phyloP scores from a whole-genome alignment of 2,329 filamentous ascomycete genomes.

The Colletotrichum chlorophyti region DNA sequence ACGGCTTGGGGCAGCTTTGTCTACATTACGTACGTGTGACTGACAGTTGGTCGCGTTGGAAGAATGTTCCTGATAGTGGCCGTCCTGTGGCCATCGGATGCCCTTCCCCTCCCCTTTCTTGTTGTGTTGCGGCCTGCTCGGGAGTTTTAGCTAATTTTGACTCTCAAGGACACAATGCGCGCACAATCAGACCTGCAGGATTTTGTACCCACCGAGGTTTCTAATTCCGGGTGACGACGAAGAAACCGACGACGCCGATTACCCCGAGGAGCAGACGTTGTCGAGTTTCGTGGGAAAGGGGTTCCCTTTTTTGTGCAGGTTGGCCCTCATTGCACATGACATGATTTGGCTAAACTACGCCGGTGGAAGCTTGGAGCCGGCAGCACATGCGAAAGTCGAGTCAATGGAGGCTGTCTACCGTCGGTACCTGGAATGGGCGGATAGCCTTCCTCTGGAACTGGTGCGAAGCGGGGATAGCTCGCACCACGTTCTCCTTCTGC shows the following conservation, averaged over 20 bases:
- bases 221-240: constrained; percentile 1
- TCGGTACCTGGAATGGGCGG: constrained; percentile 2
- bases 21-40: constrained; percentile 15
- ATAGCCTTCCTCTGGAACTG: not conserved
- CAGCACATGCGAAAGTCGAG: not conserved
- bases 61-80: not conserved
- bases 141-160: not conserved
- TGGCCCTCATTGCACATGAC: constrained; percentile 6
- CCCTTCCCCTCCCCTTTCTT: not conserved
- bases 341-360: constrained; percentile 15
- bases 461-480: not conserved
- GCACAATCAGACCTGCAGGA: constrained; percentile 3
- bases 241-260: not conserved
- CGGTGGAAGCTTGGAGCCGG: not conserved
- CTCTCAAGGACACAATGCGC: constrained; percentile 8
- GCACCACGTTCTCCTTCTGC: constrained; percentile 8
- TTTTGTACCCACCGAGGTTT: not conserved
- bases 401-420: constrained; percentile 2
- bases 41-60: not conserved
- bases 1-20: constrained; percentile 21
- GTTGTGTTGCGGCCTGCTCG: too few species aligned
- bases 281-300: not conserved
- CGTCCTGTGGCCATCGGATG: too few species aligned
- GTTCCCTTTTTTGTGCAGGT: constrained; percentile 1
- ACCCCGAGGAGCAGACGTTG: not conserved